Conservation (phyloP, 1,284 basidiomycete genomes). For the Ceratobasidium sp. region DNA sequence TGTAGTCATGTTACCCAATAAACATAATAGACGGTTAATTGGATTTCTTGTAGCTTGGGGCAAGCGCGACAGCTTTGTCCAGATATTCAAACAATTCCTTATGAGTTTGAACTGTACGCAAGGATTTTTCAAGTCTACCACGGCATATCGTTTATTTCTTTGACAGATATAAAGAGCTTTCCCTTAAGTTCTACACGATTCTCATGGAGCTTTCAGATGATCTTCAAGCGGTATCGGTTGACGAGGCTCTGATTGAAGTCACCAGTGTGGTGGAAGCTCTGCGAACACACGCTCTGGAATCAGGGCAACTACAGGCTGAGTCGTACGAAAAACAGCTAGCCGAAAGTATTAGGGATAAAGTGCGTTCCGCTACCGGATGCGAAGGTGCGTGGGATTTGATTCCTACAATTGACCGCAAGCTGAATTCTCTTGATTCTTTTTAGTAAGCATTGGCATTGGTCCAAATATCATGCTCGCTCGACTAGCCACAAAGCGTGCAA, state of each 20-base stretch:
- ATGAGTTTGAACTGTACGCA: constrained; percentile 82
- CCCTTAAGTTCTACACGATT: constrained; percentile 90
- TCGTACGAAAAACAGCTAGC: constrained; percentile 79
- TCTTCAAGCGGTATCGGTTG: constrained; percentile 94
- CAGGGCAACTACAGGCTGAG: constrained; percentile 20
- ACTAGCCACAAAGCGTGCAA: constrained; percentile 90
- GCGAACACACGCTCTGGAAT: constrained; percentile 50
- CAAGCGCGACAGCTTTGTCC: constrained; percentile 87
- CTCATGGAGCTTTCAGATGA: constrained; percentile 91
- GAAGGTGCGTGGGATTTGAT: constrained; percentile 69
- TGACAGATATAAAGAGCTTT: constrained; percentile 82
- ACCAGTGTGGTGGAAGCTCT: constrained; percentile 64
- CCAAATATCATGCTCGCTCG: constrained; percentile 93
- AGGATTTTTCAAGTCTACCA: not conserved
- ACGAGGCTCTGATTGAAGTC: constrained; percentile 94
- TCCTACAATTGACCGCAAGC: not conserved
- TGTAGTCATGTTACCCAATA: no score
- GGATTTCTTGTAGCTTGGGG: constrained; percentile 69
- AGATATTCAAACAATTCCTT: constrained; percentile 84
- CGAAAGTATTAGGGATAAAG: constrained; percentile 81
- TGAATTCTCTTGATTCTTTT: constrained; percentile 21
- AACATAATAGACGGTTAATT: not conserved
- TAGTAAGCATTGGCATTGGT: constrained; percentile 91
- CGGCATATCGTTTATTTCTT: not conserved
- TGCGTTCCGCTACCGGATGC: constrained; percentile 83